Conservation (phyloP, 2,329 filamentous ascomycete genomes). For the Cladophialophora yegresii region DNA sequence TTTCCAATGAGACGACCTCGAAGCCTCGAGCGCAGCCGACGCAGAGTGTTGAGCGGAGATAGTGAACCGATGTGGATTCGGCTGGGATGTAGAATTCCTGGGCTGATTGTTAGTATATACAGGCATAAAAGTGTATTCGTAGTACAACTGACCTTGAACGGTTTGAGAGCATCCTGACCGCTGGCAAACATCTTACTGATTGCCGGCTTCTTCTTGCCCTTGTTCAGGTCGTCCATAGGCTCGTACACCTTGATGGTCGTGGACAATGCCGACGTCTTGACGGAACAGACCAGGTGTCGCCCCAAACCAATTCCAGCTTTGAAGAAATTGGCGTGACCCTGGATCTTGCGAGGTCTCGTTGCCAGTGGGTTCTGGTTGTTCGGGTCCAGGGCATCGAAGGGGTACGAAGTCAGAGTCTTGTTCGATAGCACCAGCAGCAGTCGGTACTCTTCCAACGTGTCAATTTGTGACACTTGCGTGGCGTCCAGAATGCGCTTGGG, state of each 20-base stretch:
- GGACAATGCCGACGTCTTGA: conserved; percentile 89
- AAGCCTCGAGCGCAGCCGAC: conserved; percentile 95
- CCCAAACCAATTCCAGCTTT: conserved; percentile 94
- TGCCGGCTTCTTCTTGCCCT: conserved; percentile 93
- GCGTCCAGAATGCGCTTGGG: conserved; percentile 84
- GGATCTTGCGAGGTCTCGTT: conserved; percentile 92
- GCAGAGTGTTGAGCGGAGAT: conserved; percentile 93
- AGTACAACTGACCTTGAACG: conserved; percentile 67
- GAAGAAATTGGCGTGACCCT: conserved; percentile 98
- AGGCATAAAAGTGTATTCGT: neutral
- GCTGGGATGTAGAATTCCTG: conserved; percentile 97
- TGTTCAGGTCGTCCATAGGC: conserved; percentile 90
- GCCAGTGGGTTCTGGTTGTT: conserved; percentile 71
- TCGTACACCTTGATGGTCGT: conserved; percentile 99
- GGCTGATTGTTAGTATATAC: conserved; percentile 33
- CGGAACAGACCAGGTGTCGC: conserved; percentile 90
- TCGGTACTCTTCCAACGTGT: conserved; percentile 93
- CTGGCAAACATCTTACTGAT: conserved; percentile 93
- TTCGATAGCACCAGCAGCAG: conserved; percentile 88
- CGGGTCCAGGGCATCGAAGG: conserved; percentile 81
- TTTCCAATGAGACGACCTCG: conserved; percentile 94
- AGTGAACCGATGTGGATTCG: conserved; percentile 97
- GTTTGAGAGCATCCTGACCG: conserved; percentile 91
- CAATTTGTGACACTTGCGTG: conserved; percentile 87
- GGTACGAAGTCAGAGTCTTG: conserved; percentile 88